Base-by-base conservation (phyloP, 768 basidiomycete genomes). In the Crepidotus variabilis region DNA sequence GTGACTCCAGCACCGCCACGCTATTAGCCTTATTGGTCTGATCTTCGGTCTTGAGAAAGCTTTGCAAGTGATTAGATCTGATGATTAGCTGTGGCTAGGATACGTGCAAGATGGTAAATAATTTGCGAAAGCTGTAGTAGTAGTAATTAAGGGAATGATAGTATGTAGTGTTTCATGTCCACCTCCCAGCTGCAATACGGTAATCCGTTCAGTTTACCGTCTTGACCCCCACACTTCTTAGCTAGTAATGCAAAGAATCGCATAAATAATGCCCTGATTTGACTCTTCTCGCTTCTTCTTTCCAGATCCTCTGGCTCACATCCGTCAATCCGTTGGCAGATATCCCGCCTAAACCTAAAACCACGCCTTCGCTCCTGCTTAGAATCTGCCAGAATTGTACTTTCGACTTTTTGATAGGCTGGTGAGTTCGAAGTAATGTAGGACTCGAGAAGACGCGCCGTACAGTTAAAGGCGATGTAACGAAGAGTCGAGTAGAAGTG, bases 171-270 rank as follows among this genome's bases (percentile, higher is more conserved):
- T 69, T 84, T 86, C 82, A 89, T 86, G 47, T 60, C 57, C 20
- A 55, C 47, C 63, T 85, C 82, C 87, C 87, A 89, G 58, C 75
- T 80, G 64, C 88, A 90, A 1, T 71, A 53, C 43, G 75, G 69
- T 45, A 83, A 67, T 5, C 71, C 65, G 43, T 67, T 64, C 22
- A 66, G 60, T n/a, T 51, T 52, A 9, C 66, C 69, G 7, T 56
- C 57, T 13, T 52, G 61, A 14, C 73, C 80, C 13, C 83, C 84
- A 59, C 87, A 88, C 6, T 61, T 64, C 2, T 50, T 33, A 1
- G 34, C 45, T 50, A 63, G 50, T 28, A 50, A 18, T 32, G 33
- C 33, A 11, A 51, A 50, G 52, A 65, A 57, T 20, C 51, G 55
- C 51, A 49, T n/a, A 21, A 64, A 51, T 20, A 43, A 8, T 23